Evolutionary conservation across 345 rosid species (phyloP).

Genomic region (Cardamine resedifolia): DNA sequence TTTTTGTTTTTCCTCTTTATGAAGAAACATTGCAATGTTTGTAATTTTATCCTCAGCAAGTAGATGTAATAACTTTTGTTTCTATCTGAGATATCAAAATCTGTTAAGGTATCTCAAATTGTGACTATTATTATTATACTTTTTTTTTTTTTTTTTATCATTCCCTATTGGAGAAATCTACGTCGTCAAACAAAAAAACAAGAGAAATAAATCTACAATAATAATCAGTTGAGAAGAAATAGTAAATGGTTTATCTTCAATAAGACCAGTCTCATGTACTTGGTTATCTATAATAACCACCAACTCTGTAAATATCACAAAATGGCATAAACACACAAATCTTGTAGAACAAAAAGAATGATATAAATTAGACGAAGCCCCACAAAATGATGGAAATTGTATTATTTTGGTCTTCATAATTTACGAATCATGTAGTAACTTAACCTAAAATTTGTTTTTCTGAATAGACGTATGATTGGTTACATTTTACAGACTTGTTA

Average conservation of each 20-base stretch:
- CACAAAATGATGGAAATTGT: not conserved
- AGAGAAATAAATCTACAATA: not conserved
- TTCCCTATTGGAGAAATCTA: not conserved
- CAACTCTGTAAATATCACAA: not conserved
- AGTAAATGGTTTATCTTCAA: not conserved
- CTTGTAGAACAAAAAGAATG: not conserved
- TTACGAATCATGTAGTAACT: not conserved
- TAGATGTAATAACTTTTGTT: slow-evolving; percentile 5
- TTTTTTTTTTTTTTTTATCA: not conserved
- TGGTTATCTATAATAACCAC: not conserved
- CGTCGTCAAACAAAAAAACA: not conserved
- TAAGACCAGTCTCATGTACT: not conserved
- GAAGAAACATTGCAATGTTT: not conserved
- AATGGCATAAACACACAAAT: too few relatives aligned
- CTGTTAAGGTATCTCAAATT: not conserved
- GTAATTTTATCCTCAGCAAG: not conserved
- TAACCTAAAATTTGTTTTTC: not conserved
- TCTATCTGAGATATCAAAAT: slow-evolving; percentile 9
- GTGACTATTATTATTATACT: not conserved
- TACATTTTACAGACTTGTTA: not conserved
- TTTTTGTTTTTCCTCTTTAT: not conserved
- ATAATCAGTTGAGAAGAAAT: not conserved
- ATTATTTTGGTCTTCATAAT: not conserved
- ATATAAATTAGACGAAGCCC: not conserved
- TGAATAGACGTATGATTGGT: not conserved